A percentile compares a stretch with the other conserved stretches of the same genome.
These are phyloP conservation scores for Mucor circinelloides DNA, from an alignment of 371 early-diverging fungal genomes.

Conservation along the genomic window DNA sequence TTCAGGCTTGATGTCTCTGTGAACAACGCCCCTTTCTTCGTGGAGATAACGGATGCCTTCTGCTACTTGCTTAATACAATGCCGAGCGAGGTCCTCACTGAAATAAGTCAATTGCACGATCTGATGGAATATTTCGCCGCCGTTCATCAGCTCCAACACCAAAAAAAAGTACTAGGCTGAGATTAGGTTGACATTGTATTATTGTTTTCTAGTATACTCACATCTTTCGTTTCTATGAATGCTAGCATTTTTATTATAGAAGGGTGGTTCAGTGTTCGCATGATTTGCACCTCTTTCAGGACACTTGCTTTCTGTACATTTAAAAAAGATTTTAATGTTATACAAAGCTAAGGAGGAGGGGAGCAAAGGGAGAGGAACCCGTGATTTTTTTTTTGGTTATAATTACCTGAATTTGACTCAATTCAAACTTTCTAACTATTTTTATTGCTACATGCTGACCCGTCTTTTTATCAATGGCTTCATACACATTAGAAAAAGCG, in stretches of 20 bases:
- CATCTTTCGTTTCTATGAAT: conserved; percentile 61
- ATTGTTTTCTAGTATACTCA: not conserved
- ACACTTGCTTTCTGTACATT: conserved; percentile 69
- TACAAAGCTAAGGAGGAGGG: not conserved
- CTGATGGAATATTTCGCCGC: conserved; percentile 88
- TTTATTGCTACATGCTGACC: conserved; percentile 80
- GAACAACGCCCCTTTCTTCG: conserved; percentile 83
- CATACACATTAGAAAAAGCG: conserved; percentile 84
- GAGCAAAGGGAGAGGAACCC: not conserved
- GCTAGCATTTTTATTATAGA: conserved; percentile 77
- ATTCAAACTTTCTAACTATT: conserved; percentile 70
- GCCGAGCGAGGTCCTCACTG: conserved; percentile 75
- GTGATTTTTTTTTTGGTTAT: conserved; percentile 33
- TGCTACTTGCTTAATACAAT: conserved; percentile 88
- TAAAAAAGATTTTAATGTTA: conserved; percentile 3
- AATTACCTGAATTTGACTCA: conserved; percentile 59
- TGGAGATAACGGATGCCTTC: conserved; percentile 90
- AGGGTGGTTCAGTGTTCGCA: conserved; percentile 79
- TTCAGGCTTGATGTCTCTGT: conserved; percentile 96
- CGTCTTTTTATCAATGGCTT: conserved; percentile 60
- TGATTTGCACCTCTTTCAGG: conserved; percentile 85
- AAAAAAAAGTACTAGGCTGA: conserved; percentile 66
- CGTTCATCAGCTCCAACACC: conserved; percentile 83
- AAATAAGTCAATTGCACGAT: conserved; percentile 82
- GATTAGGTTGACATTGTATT: not conserved